Conservation (phyloP, 139 green algal genomes). For the Microglena sp. region DNA sequence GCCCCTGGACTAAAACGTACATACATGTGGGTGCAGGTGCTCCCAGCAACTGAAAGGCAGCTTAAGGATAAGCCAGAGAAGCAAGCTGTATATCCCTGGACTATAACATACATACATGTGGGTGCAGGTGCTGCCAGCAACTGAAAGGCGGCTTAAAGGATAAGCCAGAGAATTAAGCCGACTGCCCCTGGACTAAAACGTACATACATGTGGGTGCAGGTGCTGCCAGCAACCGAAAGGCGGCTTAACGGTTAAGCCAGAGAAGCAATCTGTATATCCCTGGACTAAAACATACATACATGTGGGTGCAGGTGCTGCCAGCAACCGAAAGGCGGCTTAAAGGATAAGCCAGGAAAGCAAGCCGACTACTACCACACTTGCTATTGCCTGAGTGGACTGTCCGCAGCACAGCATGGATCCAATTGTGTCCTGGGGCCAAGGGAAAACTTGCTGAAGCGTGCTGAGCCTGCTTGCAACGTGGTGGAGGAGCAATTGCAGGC, state of each 20-base stretch:
- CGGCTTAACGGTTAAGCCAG: background rate
- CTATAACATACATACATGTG: no score
- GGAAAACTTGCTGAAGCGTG: slow-evolving; percentile 41
- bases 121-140: no score
- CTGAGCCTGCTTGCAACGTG: slow-evolving; percentile 68
- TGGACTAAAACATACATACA: background rate
- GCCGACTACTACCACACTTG: slow-evolving; percentile 98
- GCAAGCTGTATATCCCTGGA: no score
- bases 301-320: slow-evolving; percentile 41
- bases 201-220: background rate
- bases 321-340: slow-evolving; percentile 63
- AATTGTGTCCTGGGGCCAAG: slow-evolving; percentile 36
- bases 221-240: slow-evolving; percentile 6
- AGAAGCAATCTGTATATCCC: background rate
- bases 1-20: no score
- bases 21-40: no score
- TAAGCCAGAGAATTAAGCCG: no score
- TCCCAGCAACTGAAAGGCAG: no score
- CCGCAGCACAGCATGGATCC: slow-evolving; percentile 61
- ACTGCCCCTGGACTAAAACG: no score
- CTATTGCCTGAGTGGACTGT: slow-evolving; percentile 91
- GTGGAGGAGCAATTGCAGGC: slow-evolving; percentile 34
- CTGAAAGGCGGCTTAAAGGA: no score
- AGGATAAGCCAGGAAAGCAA: slow-evolving; percentile 90
- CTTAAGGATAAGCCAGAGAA: no score